Evolutionary conservation across 169 alveolate genomes (phyloP).

Genomic region (Neospora caninum): DNA sequence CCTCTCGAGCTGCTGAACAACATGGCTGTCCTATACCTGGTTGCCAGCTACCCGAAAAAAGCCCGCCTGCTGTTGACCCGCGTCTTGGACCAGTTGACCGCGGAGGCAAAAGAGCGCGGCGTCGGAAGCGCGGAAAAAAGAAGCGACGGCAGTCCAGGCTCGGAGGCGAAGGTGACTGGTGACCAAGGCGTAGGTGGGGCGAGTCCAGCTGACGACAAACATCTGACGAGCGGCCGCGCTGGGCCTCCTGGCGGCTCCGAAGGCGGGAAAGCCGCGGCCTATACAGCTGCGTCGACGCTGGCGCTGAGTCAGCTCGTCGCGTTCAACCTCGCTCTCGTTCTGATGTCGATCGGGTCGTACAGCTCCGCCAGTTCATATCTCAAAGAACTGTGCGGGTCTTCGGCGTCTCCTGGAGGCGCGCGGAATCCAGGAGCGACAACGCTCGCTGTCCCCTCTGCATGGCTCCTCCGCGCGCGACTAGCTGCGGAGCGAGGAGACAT

Average conservation of each 20-base stretch:
- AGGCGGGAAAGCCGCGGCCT: neutral
- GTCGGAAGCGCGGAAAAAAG: neutral
- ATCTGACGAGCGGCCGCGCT: neutral
- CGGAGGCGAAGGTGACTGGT: neutral
- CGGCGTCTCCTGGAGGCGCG: neutral
- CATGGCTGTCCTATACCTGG: constrained; percentile 26
- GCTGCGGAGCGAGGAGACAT: constrained; percentile 41
- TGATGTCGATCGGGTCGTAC: neutral
- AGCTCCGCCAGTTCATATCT: constrained; percentile 20
- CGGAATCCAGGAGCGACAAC: neutral
- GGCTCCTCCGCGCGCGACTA: constrained; percentile 32
- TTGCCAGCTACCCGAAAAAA: neutral
- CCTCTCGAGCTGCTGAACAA: constrained; percentile 36
- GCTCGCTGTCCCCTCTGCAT: neutral
- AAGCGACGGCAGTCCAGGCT: neutral
- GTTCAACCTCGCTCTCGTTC: constrained; percentile 28
- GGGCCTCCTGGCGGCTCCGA: neutral
- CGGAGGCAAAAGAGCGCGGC: neutral
- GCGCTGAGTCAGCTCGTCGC: constrained; percentile 20
- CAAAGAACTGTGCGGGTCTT: neutral
- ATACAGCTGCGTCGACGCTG: neutral
- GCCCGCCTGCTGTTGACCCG: neutral
- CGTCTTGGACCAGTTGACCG: constrained; percentile 13
- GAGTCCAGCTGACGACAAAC: neutral
- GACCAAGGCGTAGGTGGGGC: neutral